Percentiles rank a stretch among this genome's conserved stretches.
These are phyloP conservation scores for Pseudogymnoascus sp. DNA, from an alignment of 2,329 filamentous ascomycete species.

Conservation along the genomic window DNA sequence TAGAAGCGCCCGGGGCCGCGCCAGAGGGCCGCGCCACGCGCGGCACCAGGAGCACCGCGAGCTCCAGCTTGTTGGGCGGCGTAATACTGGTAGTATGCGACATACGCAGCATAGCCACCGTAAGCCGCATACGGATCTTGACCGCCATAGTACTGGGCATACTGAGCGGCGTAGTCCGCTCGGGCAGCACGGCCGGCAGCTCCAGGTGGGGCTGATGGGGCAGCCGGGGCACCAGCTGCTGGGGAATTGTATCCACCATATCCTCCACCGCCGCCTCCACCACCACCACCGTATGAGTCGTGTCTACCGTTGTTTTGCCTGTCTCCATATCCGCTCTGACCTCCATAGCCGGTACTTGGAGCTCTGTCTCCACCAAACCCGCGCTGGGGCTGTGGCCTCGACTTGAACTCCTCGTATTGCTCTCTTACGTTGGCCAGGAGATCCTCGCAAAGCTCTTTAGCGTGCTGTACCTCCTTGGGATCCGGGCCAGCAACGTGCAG, in stretches of 20 bases:
- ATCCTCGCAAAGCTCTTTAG: conserved; percentile 83
- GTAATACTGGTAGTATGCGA: conserved; percentile 70
- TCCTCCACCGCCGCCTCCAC: conserved; percentile 33
- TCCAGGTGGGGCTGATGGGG: conserved; percentile 36
- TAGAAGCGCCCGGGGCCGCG: conserved; percentile 33
- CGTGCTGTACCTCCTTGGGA: conserved; percentile 74
- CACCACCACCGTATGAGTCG: conserved; percentile 33
- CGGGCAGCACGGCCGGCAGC: conserved; percentile 38
- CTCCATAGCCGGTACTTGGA: conserved; percentile 35
- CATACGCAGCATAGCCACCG: conserved; percentile 76
- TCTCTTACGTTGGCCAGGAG: conserved; percentile 79
- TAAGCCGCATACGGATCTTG: conserved; percentile 85
- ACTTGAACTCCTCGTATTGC: conserved; percentile 88
- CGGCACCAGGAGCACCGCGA: conserved; percentile 31
- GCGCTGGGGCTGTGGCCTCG: conserved; percentile 61
- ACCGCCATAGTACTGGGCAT: conserved; percentile 72
- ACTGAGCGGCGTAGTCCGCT: conserved; percentile 70
- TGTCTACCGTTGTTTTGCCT: conserved; percentile 41
- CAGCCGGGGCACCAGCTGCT: conserved; percentile 24
- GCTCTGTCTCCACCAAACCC: conserved; percentile 42
- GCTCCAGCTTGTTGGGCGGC: conserved; percentile 43
- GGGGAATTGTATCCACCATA: conserved; percentile 33
- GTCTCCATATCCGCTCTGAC: conserved; percentile 45
- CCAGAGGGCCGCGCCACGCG: conserved; percentile 37
- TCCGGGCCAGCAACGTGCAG: conserved; percentile 92